Evolutionary conservation across 345 rosid genomes (phyloP).

Genomic region (Acer campestre): DNA sequence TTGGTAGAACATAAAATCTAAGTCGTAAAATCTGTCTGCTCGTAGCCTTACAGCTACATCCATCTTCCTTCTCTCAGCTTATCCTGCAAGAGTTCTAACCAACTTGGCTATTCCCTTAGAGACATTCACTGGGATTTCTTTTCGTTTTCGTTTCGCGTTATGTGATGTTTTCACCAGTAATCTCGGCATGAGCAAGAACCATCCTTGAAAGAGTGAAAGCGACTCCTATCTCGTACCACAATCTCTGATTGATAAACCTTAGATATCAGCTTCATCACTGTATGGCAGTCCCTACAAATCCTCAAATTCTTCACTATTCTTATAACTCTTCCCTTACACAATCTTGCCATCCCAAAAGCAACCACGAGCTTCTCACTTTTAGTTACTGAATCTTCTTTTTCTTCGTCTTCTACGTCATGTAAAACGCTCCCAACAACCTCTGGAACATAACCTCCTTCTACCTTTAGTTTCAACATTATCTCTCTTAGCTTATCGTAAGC

Average conservation of each 20-base stretch:
- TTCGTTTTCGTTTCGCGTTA: too few relatives aligned
- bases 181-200: conserved; percentile 10
- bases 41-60: too few relatives aligned
- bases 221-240: conserved; percentile 17
- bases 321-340: conserved; percentile 8
- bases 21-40: too few relatives aligned
- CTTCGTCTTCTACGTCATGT: conserved; percentile 24
- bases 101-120: too few relatives aligned
- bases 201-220: conserved; percentile 9
- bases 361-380: conserved; percentile 11
- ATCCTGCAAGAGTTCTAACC: too few relatives aligned
- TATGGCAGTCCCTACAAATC: conserved; percentile 13
- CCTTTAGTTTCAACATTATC: conserved; percentile 21
- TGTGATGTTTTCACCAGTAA: conserved; percentile 6
- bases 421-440: conserved; percentile 27
- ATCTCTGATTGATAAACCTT: conserved; percentile 10
- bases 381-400: conserved; percentile 13
- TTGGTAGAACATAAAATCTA: too few relatives aligned
- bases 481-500: conserved; percentile 24
- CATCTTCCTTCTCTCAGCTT: too few relatives aligned
- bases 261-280: conserved; percentile 10
- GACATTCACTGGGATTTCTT: too few relatives aligned
- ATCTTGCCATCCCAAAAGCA: conserved; percentile 12
- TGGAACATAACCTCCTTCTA: conserved; percentile 31
- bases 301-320: conserved; percentile 21